Evolutionary conservation across 139 green algal genomes (phyloP), one percentile per base, ranked within the genome.

Genomic region (Trebouxia sp.): DNA sequence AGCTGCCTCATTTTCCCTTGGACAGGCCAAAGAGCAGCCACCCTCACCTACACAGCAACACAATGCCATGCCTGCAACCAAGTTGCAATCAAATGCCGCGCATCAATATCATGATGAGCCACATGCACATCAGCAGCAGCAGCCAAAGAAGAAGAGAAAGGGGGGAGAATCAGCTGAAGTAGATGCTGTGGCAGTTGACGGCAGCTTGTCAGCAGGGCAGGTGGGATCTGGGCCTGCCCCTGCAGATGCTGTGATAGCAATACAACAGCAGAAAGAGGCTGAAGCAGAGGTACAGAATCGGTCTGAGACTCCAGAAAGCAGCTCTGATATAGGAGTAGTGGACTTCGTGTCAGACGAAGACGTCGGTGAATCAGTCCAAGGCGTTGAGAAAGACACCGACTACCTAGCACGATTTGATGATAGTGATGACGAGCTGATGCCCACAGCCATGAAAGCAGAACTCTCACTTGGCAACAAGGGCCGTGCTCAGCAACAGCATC

Each of bases 311-410:
- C n/a, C 41, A 39, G 26, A 24, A 15, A 55, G 39, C 69, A 78
- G 69, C 41, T 78, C 69, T 26, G 75, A 80, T 12, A 30, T 55
- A 20, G 75, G 43, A 22, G 75, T 58, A 28, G 75, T 80, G 48
- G 75, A 80, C 48, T 80, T 80, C 75, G 67, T 80, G 75, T 67
- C 75, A 26, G 75, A 80, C 22, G 75, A 80, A 30, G 75, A 80
- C 5, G 17, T 20, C 5, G n/a, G 48, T 10, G 35, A 32, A n/a
- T 20, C 32, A 66, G 28, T 5, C 3, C 15, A 47, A 11, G 9
- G 10, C 2, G 15, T 2, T 28, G 75, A 6, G 5, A 67, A 26
- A 41, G 22, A 37, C 24, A 38, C 37, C 15, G 15, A 50, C 48
- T 24, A n/a, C 48, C 9, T 72, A 35, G 42, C 62, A 32, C 42